These are phyloP conservation scores for Pezicula carpinea DNA, from an alignment of 2,329 filamentous ascomycete genomes.

Conservation along the genomic window DNA sequence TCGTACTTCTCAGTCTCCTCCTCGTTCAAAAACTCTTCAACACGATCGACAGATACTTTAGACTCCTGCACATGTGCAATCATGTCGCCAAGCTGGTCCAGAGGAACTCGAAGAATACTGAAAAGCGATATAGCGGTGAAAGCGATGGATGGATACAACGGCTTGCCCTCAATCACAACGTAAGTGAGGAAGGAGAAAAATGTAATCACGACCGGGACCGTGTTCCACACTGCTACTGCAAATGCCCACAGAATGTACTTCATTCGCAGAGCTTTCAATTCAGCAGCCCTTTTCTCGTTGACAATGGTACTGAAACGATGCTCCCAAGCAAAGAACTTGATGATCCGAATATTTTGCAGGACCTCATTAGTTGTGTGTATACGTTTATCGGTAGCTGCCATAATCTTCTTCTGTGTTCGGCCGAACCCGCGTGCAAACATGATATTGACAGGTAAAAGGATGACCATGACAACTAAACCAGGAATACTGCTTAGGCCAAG, in stretches of 20 bases:
- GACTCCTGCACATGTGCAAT: slow-evolving; percentile 96
- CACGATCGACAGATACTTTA: slow-evolving; percentile 93
- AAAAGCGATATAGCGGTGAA: slow-evolving; percentile 97
- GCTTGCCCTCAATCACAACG: slow-evolving; percentile 84
- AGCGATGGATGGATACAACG: slow-evolving; percentile 83
- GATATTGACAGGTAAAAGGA: slow-evolving; percentile 88
- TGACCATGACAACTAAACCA: slow-evolving; percentile 82
- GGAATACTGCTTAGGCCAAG: slow-evolving; percentile 92
- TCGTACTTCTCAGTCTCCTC: slow-evolving; percentile 95
- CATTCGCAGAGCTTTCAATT: slow-evolving; percentile 72
- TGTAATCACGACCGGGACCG: slow-evolving; percentile 89
- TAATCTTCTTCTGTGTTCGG: slow-evolving; percentile 81
- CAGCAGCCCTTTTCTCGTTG: slow-evolving; percentile 77
- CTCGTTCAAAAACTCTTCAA: slow-evolving; percentile 89
- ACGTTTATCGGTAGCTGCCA: slow-evolving; percentile 88
- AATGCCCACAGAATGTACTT: slow-evolving; percentile 89
- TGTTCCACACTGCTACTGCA: slow-evolving; percentile 94
- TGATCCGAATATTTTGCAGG: slow-evolving; percentile 94
- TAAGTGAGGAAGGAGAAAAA: slow-evolving; percentile 95
- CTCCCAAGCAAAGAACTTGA: slow-evolving; percentile 99
- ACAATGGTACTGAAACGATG: slow-evolving; percentile 82
- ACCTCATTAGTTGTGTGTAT: slow-evolving; percentile 97
- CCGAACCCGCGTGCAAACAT: slow-evolving; percentile 82
- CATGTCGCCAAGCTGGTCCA: slow-evolving; percentile 98
- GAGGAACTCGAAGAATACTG: slow-evolving; percentile 83